Base-by-base conservation (phyloP, 2,329 filamentous ascomycete species). In the Cercospora berteroae region DNA sequence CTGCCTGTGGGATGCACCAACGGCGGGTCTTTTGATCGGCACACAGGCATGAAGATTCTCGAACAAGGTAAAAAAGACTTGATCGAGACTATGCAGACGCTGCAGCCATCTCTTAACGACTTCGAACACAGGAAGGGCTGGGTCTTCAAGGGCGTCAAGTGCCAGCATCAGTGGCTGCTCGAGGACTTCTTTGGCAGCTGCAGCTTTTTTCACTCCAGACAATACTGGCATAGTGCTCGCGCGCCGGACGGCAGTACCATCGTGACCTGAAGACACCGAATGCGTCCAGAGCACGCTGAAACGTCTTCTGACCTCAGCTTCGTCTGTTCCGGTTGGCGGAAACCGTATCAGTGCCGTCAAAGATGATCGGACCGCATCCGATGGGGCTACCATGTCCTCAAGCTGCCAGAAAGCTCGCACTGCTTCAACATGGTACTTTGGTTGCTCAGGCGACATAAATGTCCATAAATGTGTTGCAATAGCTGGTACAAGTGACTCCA, bases 351-450 rank as follows among this genome's bases (percentile, higher is more conserved):
- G 64, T 10, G 18, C 58, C 20, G 62, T 39, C 36, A 76, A 57
- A 23, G 72, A 70, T 25, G 72, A 73, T 52, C 66, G 62, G 20
- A 75, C 25, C 10, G 59, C 64, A 52, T 74, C 72, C 23, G 57
- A 60, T 12, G 70, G 42, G 18, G 66, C 48, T 2, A 71, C 20
- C n/a, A 74, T 56, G 12, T 71, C 69, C 73, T 98, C 93, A 61
- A 99, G 81, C 71, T 93, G 88, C 92, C 95, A 96, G 44, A 99
- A 82, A 72, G 89, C 90, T 66, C 91, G 88, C 8, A 96, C 92
- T 18, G 93, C 90, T 80, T 99, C 96, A 33, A 99, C 94, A 75
- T 98, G 95, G 72, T 94, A 96, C 76, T 97, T 97, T 0, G 94
- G 93, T 69, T 90, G 89, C 12, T 89, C 85, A n/a, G 92, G 89